These are phyloP conservation scores for Leccinum pellstonianum DNA, from an alignment of 768 basidiomycete species.

Conservation along the genomic window DNA sequence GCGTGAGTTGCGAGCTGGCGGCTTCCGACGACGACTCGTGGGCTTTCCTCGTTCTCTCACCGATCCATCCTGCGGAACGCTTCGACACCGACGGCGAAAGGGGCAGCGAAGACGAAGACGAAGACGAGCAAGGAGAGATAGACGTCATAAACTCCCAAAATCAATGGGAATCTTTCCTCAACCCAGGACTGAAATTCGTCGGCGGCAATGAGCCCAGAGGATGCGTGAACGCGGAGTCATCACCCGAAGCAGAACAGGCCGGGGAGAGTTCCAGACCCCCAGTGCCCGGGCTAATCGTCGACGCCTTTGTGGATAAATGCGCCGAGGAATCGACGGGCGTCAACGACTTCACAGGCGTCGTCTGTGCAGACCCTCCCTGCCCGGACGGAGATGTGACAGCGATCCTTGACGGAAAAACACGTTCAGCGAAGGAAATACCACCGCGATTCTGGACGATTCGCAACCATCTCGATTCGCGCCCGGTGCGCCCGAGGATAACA, in stretches of 20 bases:
- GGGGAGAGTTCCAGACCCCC: too few species aligned
- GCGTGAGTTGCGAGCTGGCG: neutral
- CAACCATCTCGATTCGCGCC: conserved; percentile 1
- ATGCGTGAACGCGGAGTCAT: conserved; percentile 3
- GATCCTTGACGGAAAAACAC: conserved; percentile 21
- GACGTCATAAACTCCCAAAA: conserved; percentile 25
- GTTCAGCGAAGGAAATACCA: conserved; percentile 28
- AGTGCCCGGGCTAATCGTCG: neutral
- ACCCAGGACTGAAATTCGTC: conserved; percentile 6
- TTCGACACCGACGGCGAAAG: conserved; percentile 15
- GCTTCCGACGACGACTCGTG: conserved; percentile 1
- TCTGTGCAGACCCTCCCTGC: conserved; percentile 10
- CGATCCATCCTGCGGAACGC: neutral
- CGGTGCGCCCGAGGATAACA: neutral
- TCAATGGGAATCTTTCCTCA: conserved; percentile 26
- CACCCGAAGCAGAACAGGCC: neutral
- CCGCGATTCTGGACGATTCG: conserved; percentile 11
- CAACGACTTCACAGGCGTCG: conserved; percentile 9
- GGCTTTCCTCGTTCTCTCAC: conserved; percentile 5
- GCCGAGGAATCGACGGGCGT: conserved; percentile 8
- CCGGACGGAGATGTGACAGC: neutral
- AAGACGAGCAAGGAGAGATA: conserved; percentile 17
- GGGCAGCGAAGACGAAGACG: conserved; percentile 10
- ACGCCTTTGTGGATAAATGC: conserved; percentile 1
- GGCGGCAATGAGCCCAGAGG: conserved; percentile 7